Base-by-base conservation (phyloP, 108 stramenopile species). In the Nannochloropsis gaditana region DNA sequence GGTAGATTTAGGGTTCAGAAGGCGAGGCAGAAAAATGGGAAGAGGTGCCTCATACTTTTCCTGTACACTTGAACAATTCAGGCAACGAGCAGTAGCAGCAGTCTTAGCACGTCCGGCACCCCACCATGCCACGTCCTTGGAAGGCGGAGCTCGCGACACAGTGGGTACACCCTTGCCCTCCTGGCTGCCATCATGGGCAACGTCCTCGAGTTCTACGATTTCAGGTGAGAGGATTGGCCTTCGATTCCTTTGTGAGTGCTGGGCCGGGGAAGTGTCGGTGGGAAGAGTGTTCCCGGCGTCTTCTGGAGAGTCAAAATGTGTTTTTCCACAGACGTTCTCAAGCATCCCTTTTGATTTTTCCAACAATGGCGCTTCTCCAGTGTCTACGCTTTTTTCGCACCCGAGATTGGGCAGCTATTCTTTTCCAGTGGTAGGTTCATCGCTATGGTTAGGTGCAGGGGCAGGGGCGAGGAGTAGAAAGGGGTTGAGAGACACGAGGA, bases 151-250 rank as follows among this genome's bases (percentile, higher is more conserved):
- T 31, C 31, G 31, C 31, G 0, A 1, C 31, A 31, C 31, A n/a
- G n/a, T 73, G 59, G 59, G 59, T 73, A 73, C n/a, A 73, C 59
- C 15, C n/a, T 73, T 15, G 59, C 59, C 59, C n/a, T 73, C 19
- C 59, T 73, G 59, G 59, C 59, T 15, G 59, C 59, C 59, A 73
- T 73, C 59, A 73, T 73, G 59, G 59, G 59, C 5, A 73, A 73
- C n/a, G 59, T 73, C 59, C 59, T 73, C 59, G 59, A 73, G 59
- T 73, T 73, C n/a, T 73, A 73, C 59, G 59, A 73, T 6, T 73
- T 73, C 59, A 73, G 59, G 59, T 73, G n/a, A 73, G 15, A 73
- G 5, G 31, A 31, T 31, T 0, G 31, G 31, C 31, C 31, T 31
- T 31, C 31, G 31, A 31, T 31, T 31, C 31, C 31, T 1, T 31